Evolutionary conservation across 345 rosid species (phyloP).

Genomic region (Ceriops decandra): DNA sequence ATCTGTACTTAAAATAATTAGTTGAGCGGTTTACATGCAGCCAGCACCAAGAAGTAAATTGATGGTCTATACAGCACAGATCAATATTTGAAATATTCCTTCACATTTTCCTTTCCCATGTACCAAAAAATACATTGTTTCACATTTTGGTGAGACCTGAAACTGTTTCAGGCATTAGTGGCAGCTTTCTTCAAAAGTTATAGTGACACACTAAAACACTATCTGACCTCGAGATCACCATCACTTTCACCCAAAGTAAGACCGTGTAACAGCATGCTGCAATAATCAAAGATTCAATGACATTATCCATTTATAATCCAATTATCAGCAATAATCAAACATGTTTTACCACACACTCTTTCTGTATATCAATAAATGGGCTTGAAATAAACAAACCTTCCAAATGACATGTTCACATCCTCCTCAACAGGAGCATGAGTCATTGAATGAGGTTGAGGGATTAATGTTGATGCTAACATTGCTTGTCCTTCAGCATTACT

Average conservation of each 20-base stretch:
- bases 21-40: conserved; percentile 15
- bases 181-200: neutral
- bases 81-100: neutral
- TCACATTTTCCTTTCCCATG: too few species aligned
- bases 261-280: conserved; percentile 87
- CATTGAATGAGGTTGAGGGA: conserved; percentile 68
- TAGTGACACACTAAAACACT: neutral
- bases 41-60: conserved; percentile 14
- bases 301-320: too few species aligned
- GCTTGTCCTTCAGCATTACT: conserved; percentile 79
- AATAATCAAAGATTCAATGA: too few species aligned
- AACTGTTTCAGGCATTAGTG: conserved; percentile 2
- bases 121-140: too few species aligned
- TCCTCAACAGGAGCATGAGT: conserved; percentile 65
- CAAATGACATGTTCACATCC: conserved; percentile 93
- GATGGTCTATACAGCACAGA: conserved; percentile 5
- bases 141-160: neutral
- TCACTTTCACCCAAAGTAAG: conserved; percentile 80
- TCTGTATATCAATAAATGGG: conserved; percentile 7
- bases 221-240: conserved; percentile 87
- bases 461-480: conserved; percentile 91
- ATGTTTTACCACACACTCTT: too few species aligned
- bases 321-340: too few species aligned
- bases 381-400: conserved; percentile 55
- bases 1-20: conserved; percentile 52